phyloP scores from a whole-genome alignment of 768 basidiomycete species.

The Podaxis pistillaris region DNA sequence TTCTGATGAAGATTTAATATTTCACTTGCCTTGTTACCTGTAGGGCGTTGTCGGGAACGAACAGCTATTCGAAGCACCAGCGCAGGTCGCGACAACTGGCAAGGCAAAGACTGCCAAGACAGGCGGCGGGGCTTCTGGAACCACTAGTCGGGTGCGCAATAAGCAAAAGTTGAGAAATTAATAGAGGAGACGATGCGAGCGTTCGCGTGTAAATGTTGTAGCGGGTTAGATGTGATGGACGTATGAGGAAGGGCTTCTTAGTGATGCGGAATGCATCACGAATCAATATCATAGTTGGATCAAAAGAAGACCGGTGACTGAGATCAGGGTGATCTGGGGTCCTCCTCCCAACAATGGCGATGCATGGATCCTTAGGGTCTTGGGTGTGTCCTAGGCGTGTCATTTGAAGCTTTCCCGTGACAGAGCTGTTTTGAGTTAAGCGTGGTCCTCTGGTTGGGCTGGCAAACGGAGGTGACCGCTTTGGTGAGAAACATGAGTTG shows the following conservation, averaged over 20 bases:
- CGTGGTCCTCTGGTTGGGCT: background rate
- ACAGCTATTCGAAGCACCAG: background rate
- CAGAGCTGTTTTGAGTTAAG: background rate
- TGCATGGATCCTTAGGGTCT: background rate
- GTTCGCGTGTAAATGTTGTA: background rate
- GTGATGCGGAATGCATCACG: background rate
- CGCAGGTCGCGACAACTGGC: background rate
- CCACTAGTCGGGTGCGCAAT: background rate
- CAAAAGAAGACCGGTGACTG: background rate
- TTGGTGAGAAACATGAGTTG: background rate
- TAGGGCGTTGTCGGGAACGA: conserved; percentile 1
- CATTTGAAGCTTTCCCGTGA: background rate
- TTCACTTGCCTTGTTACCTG: background rate
- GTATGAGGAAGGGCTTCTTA: background rate
- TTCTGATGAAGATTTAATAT: background rate
- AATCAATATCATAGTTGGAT: background rate
- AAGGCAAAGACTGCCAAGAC: background rate
- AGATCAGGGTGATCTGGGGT: conserved; percentile 6
- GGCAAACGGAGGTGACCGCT: background rate
- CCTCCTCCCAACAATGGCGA: background rate
- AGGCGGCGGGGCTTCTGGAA: background rate
- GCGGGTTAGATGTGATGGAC: background rate
- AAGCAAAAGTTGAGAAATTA: background rate
- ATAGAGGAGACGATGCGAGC: background rate
- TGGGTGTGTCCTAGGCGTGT: background rate